phyloP scores from a whole-genome alignment of 129 eudicot species.

The Helichrysum umbraculigerum region DNA sequence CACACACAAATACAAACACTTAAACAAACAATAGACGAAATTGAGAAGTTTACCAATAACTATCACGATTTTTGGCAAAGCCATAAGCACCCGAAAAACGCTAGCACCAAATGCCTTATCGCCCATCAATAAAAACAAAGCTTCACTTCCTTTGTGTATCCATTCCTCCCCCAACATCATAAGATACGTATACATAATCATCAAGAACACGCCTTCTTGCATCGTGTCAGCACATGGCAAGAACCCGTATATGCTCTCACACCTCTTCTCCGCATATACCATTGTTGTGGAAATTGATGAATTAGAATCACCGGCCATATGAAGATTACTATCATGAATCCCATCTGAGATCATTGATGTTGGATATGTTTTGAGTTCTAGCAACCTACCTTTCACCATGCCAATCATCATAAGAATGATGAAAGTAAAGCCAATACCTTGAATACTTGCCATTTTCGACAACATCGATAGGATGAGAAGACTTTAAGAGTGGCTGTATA shows the following conservation, averaged over 20 bases:
- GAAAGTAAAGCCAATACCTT: neutral
- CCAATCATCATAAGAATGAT: slow-evolving; percentile 16
- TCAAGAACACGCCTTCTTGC: slow-evolving; percentile 23
- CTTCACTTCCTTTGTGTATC: slow-evolving; percentile 21
- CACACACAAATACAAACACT: neutral
- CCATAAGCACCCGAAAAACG: slow-evolving; percentile 26
- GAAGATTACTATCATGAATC: slow-evolving; percentile 13
- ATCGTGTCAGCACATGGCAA: slow-evolving; percentile 26
- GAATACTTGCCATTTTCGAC: slow-evolving; percentile 12
- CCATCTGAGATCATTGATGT: slow-evolving; percentile 19
- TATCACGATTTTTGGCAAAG: slow-evolving; percentile 13
- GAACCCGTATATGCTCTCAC: slow-evolving; percentile 24
- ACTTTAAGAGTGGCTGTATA: neutral
- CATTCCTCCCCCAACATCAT: slow-evolving; percentile 23
- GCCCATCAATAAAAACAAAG: slow-evolving; percentile 6
- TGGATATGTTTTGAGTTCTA: slow-evolving; percentile 10
- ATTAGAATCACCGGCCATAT: neutral
- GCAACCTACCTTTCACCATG: slow-evolving; percentile 24
- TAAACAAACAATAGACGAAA: neutral
- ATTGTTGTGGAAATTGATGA: neutral
- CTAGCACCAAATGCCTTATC: slow-evolving; percentile 21
- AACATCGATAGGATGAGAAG: neutral
- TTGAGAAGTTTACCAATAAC: slow-evolving; percentile 1
- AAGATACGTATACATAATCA: slow-evolving; percentile 17
- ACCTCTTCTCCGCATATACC: slow-evolving; percentile 8